These are phyloP conservation scores for Coprinopsis sp. DNA, from an alignment of 768 basidiomycete species.

Conservation along the genomic window DNA sequence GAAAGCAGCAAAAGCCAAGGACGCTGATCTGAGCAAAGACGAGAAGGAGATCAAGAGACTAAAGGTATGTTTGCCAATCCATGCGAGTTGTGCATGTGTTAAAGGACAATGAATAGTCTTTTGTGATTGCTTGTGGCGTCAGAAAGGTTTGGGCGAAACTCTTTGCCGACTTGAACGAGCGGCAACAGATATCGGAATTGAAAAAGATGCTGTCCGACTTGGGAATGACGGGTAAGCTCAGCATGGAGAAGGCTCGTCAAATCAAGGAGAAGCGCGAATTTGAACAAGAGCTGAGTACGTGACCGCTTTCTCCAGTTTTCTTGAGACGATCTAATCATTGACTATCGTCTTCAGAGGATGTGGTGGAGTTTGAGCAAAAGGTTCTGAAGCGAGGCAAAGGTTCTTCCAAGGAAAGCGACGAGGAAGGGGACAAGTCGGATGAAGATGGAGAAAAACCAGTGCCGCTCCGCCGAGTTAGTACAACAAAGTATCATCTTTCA, in stretches of 20 bases:
- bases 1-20: conserved; percentile 21
- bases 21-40: conserved; percentile 40
- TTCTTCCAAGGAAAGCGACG: conserved; percentile 17
- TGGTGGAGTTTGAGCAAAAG: conserved; percentile 61
- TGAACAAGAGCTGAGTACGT: conserved; percentile 71
- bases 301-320: background rate
- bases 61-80: conserved; percentile 45
- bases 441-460: conserved; percentile 16
- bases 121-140: conserved; percentile 71
- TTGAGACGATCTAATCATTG: background rate
- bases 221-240: conserved; percentile 77
- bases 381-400: conserved; percentile 33
- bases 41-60: conserved; percentile 72
- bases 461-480: conserved; percentile 3
- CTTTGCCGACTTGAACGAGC: conserved; percentile 53
- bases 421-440: conserved; percentile 22
- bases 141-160: conserved; percentile 76
- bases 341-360: conserved; percentile 53
- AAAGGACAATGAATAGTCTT: conserved; percentile 38
- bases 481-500: background rate
- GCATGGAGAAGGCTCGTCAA: conserved; percentile 73
- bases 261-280: conserved; percentile 74
- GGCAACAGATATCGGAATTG: conserved; percentile 61
- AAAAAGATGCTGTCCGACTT: conserved; percentile 62
- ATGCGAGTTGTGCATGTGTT: background rate